Evolutionary conservation across 1,284 basidiomycete genomes (phyloP), one percentile per base, ranked within the genome.

Genomic region (Pholiota adiposa): DNA sequence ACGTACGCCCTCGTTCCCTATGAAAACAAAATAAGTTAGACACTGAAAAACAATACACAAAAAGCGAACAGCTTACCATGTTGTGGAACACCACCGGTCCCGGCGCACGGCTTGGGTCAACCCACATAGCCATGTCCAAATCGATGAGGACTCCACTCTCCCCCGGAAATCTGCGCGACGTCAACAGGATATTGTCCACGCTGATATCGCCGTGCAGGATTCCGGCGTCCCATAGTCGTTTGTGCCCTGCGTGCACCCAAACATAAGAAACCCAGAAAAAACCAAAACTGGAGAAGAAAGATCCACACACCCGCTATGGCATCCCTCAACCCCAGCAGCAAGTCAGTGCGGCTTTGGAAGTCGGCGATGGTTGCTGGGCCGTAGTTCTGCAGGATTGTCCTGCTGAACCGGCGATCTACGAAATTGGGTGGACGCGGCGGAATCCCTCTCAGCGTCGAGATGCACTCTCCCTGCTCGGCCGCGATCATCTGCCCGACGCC

Each of bases 151-250:
- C 46, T 0, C 59, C 59, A 6, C 61, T 34, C 18, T 21, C 18
- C 12, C 38, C 53, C 4, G 50, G 27, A 3, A 41, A 52, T 49
- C 18, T 33, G 8, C n/a, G 18, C 25, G 44, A 50, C 9, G 9
- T 38, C 12, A 63, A 46, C 0, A 65, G 44, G 36, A 65, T 57
- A 23, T 65, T 65, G 8, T 61, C 52, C 7, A 36, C 41, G 16
- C 48, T 59, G 16, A 65, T 51, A 50, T 63, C 63, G 6, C 59
- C 49, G 27, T 65, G 61, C 14, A 65, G 21, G 14, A 62, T 53
- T 4, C 55, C 58, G 2, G 4, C 27, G 4, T 52, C 46, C 62
- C 62, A 63, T 16, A 63, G 41, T 7, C 31, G 46, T 46, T 60
- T 36, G 33, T 60, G 58, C 0, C 48, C 58, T 63, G 16, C 16